Conservation (phyloP, 768 basidiomycete genomes). For the Lentinula raphanica region DNA sequence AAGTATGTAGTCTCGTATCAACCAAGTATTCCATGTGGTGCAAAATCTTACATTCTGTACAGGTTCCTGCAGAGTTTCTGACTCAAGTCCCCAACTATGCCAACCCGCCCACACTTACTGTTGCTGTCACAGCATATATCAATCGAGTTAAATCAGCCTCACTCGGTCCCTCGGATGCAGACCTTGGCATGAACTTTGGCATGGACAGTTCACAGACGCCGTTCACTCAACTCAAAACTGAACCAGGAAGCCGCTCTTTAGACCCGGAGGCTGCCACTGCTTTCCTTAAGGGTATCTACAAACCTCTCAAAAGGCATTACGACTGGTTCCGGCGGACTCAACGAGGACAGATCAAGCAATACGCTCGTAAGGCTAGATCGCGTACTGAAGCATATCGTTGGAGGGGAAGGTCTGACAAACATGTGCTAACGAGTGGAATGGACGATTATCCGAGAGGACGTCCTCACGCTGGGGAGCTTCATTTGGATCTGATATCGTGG, state of each 20-base stretch:
- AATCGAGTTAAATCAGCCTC: constrained; percentile 51
- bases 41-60: constrained; percentile 6
- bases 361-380: constrained; percentile 78
- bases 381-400: constrained; percentile 89
- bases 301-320: constrained; percentile 83
- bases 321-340: constrained; percentile 96
- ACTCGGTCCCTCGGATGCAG: constrained; percentile 45
- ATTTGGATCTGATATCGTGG: constrained; percentile 92
- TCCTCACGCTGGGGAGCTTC: constrained; percentile 87
- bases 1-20: constrained; percentile 37
- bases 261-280: constrained; percentile 55
- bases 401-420: constrained; percentile 82
- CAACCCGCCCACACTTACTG: constrained; percentile 91
- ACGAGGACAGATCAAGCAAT: constrained; percentile 90
- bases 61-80: constrained; percentile 88
- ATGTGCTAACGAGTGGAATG: constrained; percentile 92
- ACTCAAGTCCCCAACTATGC: constrained; percentile 92
- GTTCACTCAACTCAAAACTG: constrained; percentile 9
- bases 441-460: constrained; percentile 94
- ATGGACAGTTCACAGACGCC: constrained; percentile 49
- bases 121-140: constrained; percentile 91
- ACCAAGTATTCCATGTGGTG: neutral
- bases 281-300: constrained; percentile 79
- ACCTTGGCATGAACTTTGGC: constrained; percentile 64
- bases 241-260: constrained; percentile 39